A percentile compares a stretch with the other conserved stretches of the same genome.
These are phyloP conservation scores for Ascosphaera aggregata DNA, from an alignment of 2,329 filamentous ascomycete species.

Conservation along the genomic window DNA sequence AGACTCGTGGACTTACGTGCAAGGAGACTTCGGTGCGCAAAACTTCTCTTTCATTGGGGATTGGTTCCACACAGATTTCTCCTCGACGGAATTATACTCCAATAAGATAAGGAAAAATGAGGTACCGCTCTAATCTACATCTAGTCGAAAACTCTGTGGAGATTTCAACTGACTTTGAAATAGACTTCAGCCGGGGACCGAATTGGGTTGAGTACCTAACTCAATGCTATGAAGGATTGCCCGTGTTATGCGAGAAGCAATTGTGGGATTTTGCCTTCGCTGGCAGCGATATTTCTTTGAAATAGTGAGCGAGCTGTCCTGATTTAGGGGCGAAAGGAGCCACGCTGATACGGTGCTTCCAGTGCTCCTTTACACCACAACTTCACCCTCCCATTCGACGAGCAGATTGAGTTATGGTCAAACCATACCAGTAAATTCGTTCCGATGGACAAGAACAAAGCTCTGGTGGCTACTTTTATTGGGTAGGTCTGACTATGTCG, in stretches of 20 bases:
- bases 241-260: slow-evolving; percentile 22
- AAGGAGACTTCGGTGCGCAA: slow-evolving; percentile 27
- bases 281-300: slow-evolving; percentile 25
- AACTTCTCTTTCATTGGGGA: slow-evolving; percentile 34
- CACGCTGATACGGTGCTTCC: neutral
- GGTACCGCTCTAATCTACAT: neutral
- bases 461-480: slow-evolving; percentile 30
- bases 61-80: slow-evolving; percentile 23
- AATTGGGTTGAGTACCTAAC: slow-evolving; percentile 34
- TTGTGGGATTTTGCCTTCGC: slow-evolving; percentile 35
- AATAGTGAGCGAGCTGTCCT: slow-evolving; percentile 11
- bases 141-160: too few relatives aligned
- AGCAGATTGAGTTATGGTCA: slow-evolving; percentile 27
- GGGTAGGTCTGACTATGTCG: slow-evolving; percentile 11
- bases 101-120: slow-evolving; percentile 17
- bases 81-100: slow-evolving; percentile 19
- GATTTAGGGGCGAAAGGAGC: neutral
- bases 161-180: slow-evolving; percentile 23
- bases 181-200: slow-evolving; percentile 27
- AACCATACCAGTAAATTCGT: slow-evolving; percentile 22
- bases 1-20: slow-evolving; percentile 23
- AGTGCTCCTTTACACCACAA: slow-evolving; percentile 28
- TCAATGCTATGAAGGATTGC: slow-evolving; percentile 21
- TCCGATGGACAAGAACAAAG: slow-evolving; percentile 13
- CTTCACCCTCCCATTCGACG: slow-evolving; percentile 25